A percentile compares a stretch with the other conserved stretches of the same genome.
These are phyloP conservation scores for Salvia miltiorrhiza DNA, from an alignment of 257 asterid species.

Conservation along the genomic window DNA sequence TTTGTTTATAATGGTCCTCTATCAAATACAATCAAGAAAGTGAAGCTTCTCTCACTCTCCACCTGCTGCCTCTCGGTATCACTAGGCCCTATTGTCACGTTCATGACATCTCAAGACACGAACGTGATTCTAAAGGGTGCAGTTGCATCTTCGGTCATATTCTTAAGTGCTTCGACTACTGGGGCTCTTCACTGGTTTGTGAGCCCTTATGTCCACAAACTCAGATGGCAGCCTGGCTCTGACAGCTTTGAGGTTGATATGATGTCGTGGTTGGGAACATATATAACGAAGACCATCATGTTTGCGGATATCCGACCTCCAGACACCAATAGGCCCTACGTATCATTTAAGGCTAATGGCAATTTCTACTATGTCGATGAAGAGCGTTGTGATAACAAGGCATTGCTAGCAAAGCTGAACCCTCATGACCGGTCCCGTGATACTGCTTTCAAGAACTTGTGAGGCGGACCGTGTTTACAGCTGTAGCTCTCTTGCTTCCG, in stretches of 20 bases:
- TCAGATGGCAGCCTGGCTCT: slow-evolving; percentile 94
- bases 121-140: slow-evolving; percentile 88
- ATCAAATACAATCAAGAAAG: slow-evolving; percentile 81
- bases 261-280: slow-evolving; percentile 92
- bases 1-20: slow-evolving; percentile 79
- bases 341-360: slow-evolving; percentile 74
- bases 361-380: slow-evolving; percentile 70
- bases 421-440: slow-evolving; percentile 56
- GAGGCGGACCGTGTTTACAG: slow-evolving; percentile 14
- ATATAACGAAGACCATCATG: slow-evolving; percentile 53
- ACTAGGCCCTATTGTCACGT: slow-evolving; percentile 87
- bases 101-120: slow-evolving; percentile 82
- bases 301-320: slow-evolving; percentile 80
- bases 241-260: slow-evolving; percentile 90
- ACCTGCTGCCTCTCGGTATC: slow-evolving; percentile 94
- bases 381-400: slow-evolving; percentile 87
- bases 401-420: slow-evolving; percentile 72
- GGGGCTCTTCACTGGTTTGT: slow-evolving; percentile 95
- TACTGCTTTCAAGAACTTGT: slow-evolving; percentile 76
- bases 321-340: slow-evolving; percentile 80
- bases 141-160: slow-evolving; percentile 82
- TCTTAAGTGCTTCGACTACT: slow-evolving; percentile 86
- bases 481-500: background rate
- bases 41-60: slow-evolving; percentile 92
- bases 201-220: slow-evolving; percentile 87